Base-by-base conservation (phyloP, 2,329 filamentous ascomycete species). In the Erysiphe pulchra region DNA sequence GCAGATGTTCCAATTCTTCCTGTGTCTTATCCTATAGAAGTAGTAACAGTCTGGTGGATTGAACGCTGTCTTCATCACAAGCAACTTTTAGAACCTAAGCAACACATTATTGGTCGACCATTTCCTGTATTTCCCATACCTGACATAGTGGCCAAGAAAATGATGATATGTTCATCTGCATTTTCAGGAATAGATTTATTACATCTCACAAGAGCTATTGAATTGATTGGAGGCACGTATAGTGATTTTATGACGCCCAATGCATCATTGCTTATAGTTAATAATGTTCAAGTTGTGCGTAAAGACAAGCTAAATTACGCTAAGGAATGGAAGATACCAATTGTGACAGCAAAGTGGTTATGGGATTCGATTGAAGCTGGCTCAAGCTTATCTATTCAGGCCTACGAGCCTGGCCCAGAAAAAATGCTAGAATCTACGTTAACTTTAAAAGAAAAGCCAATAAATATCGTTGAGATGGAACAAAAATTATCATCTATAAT, bases 1-100 rank as follows among this genome's bases (percentile, higher is more conserved):
- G 46, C 49, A 16, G 39, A 53, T 14, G 47, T 50, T 45, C 54
- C 57, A 31, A 52, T 60, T 42, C 56, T 59, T 31, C 48, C 53
- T 37, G 52, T 60, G 43, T 57, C 54, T 43, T 49, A 52, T 18
- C 60, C 63, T 50, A 63, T 66, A 46, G 59, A 66, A 42, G 56
- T 67, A 13, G 75, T 92, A 31, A 95, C 85, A 11, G 85, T 93
- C 57, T 92, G 90, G 68, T 98, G 87, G 71, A 69, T 98, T 45
- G 90, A 98, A 62, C 74, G 75, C 42, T 95, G 87, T 58, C 65
- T 98, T 36, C 76, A 86, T 57, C 73, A 73, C 50, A 90, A 82
- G 59, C 64, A 63, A 24, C 71, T 87, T 53, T 67, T 83, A 42
- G 65, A 79, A 30, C 83, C 85, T 5, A 63, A 67, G 45, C 66